Percentiles rank a stretch among this genome's conserved stretches.
phyloP scores from a whole-genome alignment of 306 rosid genomes.

The Vigna trinervia region DNA sequence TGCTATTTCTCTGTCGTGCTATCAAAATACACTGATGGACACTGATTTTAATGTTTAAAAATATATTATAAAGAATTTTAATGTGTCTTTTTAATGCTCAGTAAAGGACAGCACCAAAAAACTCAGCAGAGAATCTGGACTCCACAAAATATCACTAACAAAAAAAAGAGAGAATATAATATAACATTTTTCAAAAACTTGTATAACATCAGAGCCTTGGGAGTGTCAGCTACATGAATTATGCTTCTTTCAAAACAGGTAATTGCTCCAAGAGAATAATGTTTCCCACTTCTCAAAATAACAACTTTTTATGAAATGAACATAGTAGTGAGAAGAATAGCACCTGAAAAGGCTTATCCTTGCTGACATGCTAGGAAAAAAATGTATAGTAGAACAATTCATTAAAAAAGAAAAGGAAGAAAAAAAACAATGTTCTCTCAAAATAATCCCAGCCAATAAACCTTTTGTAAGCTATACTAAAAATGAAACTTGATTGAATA shows the following conservation, averaged over 20 bases:
- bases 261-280: background rate
- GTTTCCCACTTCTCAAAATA: conserved; percentile 29
- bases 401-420: background rate
- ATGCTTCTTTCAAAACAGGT: background rate
- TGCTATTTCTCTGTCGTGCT: no score
- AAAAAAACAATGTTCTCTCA: background rate
- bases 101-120: no score
- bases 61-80: no score
- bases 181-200: background rate
- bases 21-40: no score
- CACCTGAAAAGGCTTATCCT: background rate
- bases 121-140: no score
- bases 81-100: no score
- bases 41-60: no score
- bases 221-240: no score
- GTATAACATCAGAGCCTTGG: no score
- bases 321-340: background rate
- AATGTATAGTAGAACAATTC: conserved; percentile 1
- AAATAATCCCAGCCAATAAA: background rate
- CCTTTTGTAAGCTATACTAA: background rate
- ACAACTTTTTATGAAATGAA: conserved; percentile 1
- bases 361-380: conserved; percentile 9
- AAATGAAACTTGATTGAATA: conserved; percentile 19
- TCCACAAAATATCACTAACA: background rate
- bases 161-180: background rate